Evolutionary conservation across 176 grass and related monocot genomes (phyloP), one percentile per base, ranked within the genome.

Genomic region (Paspalum vaginatum): DNA sequence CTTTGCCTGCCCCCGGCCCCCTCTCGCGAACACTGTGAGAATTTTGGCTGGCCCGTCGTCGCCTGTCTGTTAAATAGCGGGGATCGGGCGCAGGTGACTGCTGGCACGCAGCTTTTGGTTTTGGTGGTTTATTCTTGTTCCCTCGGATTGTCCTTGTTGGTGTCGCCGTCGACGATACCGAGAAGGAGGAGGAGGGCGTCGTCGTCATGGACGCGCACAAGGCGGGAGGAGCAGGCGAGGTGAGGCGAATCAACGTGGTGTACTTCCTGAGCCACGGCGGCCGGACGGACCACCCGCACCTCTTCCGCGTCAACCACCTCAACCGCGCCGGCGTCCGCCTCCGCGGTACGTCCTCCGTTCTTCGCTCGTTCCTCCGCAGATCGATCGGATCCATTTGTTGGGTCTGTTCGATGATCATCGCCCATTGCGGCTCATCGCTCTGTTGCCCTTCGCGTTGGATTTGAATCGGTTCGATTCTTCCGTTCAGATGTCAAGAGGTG

Each of bases 401-500:
- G 10, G 9, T 12, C 10, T 10, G 5, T 3, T 57, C 8, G 9
- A 69, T 48, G 42, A 6, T 43, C 42, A 6, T 47, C 22, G 22
- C 25, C 47, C 66, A 47, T 43, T 40, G 52, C 21, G 2, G 25
- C 64, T 83, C 7, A 25, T 21, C 7, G 4, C 11, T 43, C 44
- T 20, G 6, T 8, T 57, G 1, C 20, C 22, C 47, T 72, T 72
- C 22, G 27, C n/a, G 59, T 6, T 11, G 18, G 9, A 24, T 59
- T 59, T 11, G 9, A 3, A 24, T 22, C 15, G 51, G 32, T 41
- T 56, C 18, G 9, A 16, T 26, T 3, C 12, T 50, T 26, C 1
- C 7, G 46, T 58, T 73, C 74, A 94, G 92, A 94, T 79, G 89
- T 94, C 22, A 94, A 94, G 86, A 74, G 86, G 65, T 94, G 89